phyloP scores from a whole-genome alignment of 176 grass and related monocot species.

The Carex myosuroides region DNA sequence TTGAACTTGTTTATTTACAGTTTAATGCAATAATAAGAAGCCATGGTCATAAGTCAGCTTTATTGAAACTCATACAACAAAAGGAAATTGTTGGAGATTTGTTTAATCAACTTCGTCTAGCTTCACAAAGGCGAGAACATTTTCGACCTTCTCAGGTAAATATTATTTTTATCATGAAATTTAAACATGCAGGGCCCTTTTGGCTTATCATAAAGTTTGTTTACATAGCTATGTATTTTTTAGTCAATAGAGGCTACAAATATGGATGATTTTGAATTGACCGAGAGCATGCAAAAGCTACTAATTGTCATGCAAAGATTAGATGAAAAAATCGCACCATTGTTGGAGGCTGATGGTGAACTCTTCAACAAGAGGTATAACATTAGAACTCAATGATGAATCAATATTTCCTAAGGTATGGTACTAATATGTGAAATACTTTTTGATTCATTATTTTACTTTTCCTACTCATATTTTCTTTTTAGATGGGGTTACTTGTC shows the following conservation, averaged over 20 bases:
- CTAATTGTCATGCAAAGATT: constrained; percentile 95
- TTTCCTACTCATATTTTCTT: constrained; percentile 18
- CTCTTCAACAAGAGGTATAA: constrained; percentile 90
- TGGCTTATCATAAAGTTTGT: background rate
- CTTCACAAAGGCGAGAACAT: constrained; percentile 69
- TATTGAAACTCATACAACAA: constrained; percentile 82
- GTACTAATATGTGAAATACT: background rate
- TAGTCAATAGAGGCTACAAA: constrained; percentile 76
- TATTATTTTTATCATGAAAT: background rate
- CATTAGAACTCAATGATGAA: background rate
- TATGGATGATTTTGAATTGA: constrained; percentile 83
- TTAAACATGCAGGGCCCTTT: background rate
- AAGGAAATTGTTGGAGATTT: constrained; percentile 91
- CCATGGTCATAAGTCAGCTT: constrained; percentile 50
- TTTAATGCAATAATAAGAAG: constrained; percentile 73
- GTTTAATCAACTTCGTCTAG: constrained; percentile 86
- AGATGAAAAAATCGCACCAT: constrained; percentile 77
- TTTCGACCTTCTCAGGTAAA: constrained; percentile 81
- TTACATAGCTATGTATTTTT: constrained; percentile 15
- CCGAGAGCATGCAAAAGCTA: constrained; percentile 88
- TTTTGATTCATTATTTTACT: constrained; percentile 20
- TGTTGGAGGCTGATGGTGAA: constrained; percentile 89
- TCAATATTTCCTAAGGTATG: background rate
- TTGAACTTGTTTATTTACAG: constrained; percentile 30
- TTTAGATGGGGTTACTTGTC: constrained; percentile 95